Base-by-base conservation (phyloP, 2,329 filamentous ascomycete species). In the Apiospora hydei region DNA sequence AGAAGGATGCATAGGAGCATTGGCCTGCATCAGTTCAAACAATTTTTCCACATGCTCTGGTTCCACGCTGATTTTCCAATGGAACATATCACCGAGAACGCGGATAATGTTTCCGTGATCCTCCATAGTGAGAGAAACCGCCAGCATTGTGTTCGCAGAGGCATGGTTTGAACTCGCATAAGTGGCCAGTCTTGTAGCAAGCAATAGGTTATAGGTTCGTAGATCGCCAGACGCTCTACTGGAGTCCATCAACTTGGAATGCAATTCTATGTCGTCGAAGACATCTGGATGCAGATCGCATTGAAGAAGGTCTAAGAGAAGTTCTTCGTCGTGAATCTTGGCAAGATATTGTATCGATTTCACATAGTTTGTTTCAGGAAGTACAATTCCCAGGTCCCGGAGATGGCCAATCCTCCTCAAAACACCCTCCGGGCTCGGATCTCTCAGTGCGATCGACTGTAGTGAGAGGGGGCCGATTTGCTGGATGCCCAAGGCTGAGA, bases 381-480 rank as follows among this genome's bases (percentile, higher is more conserved):
- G 84, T 0, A 85, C 84, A 43, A 98, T 93, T 0, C 89, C 90
- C 7, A 89, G 84, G 69, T 86, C 83, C 73, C 88, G 84, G 3
- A 98, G 84, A 70, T 90, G 86, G 38, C 85, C 80, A 38, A 97
- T 86, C 44, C 90, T 89, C 0, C 83, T 79, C 34, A 85, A 78
- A n/a, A 96, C 84, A 8, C 86, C 87, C 44, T 86, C 82, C 0
- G 89, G 80, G 13, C 87, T 87, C 1, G 84, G 80, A 70, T 93
- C 89, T 77, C 93, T 88, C 14, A 92, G 81, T 4, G 91, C 94
- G 80, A 98, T 90, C 66, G 95, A 92, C 75, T 95, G 92, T 26
- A 98, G 80, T 4, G 94, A 93, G 24, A 92, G 83, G 0, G 94
- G 92, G 0, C 95, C 95, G 74, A 98, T 92, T 47, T 86, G 84